Evolutionary conservation across 371 early-diverging fungal species (phyloP).

Genomic region (Cokeromyces recurvatus): DNA sequence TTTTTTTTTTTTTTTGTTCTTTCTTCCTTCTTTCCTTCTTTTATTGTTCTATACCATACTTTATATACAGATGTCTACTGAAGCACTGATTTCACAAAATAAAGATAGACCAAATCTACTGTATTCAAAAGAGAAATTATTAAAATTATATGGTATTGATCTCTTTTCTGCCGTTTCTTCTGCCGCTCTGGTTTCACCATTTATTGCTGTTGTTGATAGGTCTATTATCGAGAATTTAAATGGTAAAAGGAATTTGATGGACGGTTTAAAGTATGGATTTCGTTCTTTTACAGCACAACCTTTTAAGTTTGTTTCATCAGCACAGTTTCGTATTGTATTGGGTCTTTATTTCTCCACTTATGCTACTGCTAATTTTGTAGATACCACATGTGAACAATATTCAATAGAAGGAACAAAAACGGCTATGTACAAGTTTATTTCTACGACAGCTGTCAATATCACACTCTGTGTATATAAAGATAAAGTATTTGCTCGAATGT

Average conservation of each 20-base stretch:
- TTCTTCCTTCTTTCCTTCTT: too few relatives aligned
- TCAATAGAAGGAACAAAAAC: constrained; percentile 17
- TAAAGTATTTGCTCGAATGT: constrained; percentile 55
- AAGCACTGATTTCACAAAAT: too few relatives aligned
- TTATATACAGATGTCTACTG: too few relatives aligned
- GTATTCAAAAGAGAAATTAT: constrained; percentile 12
- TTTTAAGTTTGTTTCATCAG: constrained; percentile 35
- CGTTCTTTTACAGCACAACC: constrained; percentile 36
- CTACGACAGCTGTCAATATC: constrained; percentile 54
- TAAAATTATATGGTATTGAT: constrained; percentile 39
- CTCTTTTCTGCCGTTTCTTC: constrained; percentile 38
- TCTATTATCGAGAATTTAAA: constrained; percentile 61
- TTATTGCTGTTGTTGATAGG: constrained; percentile 63
- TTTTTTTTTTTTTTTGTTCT: too few relatives aligned
- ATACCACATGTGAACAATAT: constrained; percentile 45
- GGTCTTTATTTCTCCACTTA: constrained; percentile 57
- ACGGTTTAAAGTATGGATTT: constrained; percentile 45
- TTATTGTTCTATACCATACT: too few relatives aligned
- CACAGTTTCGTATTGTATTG: constrained; percentile 49
- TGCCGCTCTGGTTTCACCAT: constrained; percentile 49
- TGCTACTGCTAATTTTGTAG: constrained; percentile 52
- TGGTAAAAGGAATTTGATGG: constrained; percentile 42
- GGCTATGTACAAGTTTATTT: constrained; percentile 53
- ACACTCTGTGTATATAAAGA: constrained; percentile 57
- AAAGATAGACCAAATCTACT: not conserved